Conservation (phyloP, 2,329 filamentous ascomycete genomes). For the Graphium sp. region DNA sequence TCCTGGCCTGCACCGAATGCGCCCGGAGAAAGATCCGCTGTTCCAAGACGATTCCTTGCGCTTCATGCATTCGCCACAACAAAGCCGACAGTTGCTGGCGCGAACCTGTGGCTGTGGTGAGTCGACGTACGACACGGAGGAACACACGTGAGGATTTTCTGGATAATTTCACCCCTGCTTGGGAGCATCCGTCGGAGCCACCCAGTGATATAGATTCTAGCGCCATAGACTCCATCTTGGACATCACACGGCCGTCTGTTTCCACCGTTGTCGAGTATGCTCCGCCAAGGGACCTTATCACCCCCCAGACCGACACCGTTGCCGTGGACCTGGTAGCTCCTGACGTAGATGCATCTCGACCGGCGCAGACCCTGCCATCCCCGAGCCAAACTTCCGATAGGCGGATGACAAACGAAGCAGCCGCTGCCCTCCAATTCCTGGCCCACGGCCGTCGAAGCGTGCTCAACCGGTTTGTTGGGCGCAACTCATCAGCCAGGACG, state of each 20-base stretch:
- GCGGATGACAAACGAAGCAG: conserved; percentile 1
- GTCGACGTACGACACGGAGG: neutral
- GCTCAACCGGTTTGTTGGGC: neutral
- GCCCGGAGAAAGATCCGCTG: conserved; percentile 6
- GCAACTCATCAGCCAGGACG: neutral
- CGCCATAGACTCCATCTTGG: too few relatives aligned
- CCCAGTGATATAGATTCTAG: too few relatives aligned
- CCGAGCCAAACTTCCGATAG: neutral
- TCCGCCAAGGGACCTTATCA: neutral
- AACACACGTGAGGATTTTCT: too few relatives aligned
- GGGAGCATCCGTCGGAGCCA: too few relatives aligned
- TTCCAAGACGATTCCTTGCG: conserved; percentile 6
- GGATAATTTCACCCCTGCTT: too few relatives aligned
- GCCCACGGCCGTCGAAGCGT: conserved; percentile 1
- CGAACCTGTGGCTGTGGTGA: conserved; percentile 3
- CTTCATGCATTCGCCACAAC: conserved; percentile 4
- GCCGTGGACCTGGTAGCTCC: neutral
- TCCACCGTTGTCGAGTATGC: neutral
- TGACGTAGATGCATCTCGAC: neutral
- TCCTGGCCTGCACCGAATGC: conserved; percentile 4
- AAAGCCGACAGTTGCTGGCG: conserved; percentile 3
- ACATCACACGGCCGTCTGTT: too few relatives aligned
- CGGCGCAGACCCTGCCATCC: too few relatives aligned
- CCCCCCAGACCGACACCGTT: neutral
- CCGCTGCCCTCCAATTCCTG: conserved; percentile 1